Conservation (phyloP, 768 basidiomycete species). For the Exidia glandulosa region DNA sequence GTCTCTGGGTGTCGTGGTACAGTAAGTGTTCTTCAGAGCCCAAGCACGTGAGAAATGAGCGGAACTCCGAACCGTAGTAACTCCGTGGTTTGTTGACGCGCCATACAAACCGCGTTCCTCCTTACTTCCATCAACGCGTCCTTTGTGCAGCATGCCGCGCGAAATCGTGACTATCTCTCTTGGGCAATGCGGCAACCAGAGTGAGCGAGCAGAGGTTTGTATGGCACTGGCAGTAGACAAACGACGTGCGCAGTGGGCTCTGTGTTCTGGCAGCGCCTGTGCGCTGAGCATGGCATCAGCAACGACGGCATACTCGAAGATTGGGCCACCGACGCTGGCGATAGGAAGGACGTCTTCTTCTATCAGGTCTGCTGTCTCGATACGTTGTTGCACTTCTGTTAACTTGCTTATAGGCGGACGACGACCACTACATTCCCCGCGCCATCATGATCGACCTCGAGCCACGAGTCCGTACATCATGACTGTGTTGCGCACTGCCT, state of each 20-base stretch:
- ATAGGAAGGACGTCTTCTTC: slow-evolving; percentile 98
- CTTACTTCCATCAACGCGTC: not conserved
- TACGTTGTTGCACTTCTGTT: not conserved
- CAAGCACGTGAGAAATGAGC: too few relatives aligned
- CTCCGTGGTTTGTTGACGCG: not conserved
- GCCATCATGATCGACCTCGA: slow-evolving; percentile 95
- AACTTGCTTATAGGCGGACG: slow-evolving; percentile 52
- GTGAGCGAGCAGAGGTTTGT: slow-evolving; percentile 32
- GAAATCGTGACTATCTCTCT: slow-evolving; percentile 78
- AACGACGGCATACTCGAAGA: slow-evolving; percentile 93
- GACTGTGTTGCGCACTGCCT: not conserved
- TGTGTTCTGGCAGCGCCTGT: slow-evolving; percentile 98
- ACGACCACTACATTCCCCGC: slow-evolving; percentile 96
- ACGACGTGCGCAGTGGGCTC: slow-evolving; percentile 61
- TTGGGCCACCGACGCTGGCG: slow-evolving; percentile 93
- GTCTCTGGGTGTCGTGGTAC: too few relatives aligned
- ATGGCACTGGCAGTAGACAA: slow-evolving; percentile 3
- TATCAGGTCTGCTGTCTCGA: slow-evolving; percentile 43
- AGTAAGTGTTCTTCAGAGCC: too few relatives aligned
- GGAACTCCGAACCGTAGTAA: too few relatives aligned
- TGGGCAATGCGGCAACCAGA: slow-evolving; percentile 90
- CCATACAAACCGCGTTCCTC: not conserved
- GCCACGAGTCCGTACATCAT: slow-evolving; percentile 56
- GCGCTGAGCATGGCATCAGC: slow-evolving; percentile 96
- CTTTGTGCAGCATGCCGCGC: slow-evolving; percentile 46